Evolutionary conservation across 371 early-diverging fungal species (phyloP).

Genomic region (Apophysomyces trapeziformis): DNA sequence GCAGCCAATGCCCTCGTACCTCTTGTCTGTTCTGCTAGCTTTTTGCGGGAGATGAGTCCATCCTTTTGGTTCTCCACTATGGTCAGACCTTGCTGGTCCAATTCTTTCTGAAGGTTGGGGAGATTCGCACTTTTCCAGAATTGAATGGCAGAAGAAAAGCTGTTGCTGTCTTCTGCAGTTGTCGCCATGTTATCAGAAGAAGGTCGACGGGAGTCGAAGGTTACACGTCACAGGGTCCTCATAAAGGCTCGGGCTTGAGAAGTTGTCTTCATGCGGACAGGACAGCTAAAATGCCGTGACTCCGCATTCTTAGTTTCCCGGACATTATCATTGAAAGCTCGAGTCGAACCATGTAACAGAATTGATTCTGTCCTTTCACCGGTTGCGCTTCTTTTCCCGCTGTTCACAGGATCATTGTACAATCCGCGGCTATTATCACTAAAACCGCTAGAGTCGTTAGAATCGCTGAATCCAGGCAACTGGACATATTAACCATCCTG

Average conservation of each 20-base stretch:
- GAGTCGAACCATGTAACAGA: too few relatives aligned
- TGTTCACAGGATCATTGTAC: too few relatives aligned
- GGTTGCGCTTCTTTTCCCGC: too few relatives aligned
- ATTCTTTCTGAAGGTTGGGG: conserved; percentile 65
- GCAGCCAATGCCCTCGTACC: conserved; percentile 45
- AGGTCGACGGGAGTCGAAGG: not conserved
- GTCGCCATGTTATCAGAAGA: conserved; percentile 6
- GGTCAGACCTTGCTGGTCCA: conserved; percentile 78
- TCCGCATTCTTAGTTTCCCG: too few relatives aligned
- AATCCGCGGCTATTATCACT: too few relatives aligned
- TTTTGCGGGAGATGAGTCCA: conserved; percentile 75
- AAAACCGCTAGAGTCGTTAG: too few relatives aligned
- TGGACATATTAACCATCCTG: too few relatives aligned
- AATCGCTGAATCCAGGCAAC: too few relatives aligned
- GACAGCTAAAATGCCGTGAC: too few relatives aligned
- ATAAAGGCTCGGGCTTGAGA: too few relatives aligned
- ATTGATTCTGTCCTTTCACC: too few relatives aligned
- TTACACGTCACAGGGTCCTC: not conserved
- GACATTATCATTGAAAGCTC: too few relatives aligned
- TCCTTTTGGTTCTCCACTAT: conserved; percentile 89
- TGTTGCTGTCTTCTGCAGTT: conserved; percentile 38
- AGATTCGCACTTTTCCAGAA: conserved; percentile 73
- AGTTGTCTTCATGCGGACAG: not conserved
- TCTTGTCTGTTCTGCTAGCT: conserved; percentile 88
- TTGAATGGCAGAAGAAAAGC: conserved; percentile 59